phyloP scores from a whole-genome alignment of 768 basidiomycete species.

The Gloeopeniophorella convolvens region DNA sequence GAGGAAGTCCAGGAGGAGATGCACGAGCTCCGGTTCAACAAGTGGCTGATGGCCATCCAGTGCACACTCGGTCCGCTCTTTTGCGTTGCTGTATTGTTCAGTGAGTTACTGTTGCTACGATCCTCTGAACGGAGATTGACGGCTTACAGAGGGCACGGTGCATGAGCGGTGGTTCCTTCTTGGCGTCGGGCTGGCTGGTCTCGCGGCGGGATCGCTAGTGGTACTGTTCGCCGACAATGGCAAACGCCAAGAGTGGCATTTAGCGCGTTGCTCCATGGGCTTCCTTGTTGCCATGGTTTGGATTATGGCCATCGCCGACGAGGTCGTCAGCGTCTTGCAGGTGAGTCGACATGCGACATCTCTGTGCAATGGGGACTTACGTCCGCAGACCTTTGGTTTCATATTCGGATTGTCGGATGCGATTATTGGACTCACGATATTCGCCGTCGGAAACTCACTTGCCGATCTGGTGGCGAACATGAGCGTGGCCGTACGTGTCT shows the following conservation, averaged over 20 bases:
- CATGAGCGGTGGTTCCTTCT: constrained; percentile 47
- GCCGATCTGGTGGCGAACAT: constrained; percentile 97
- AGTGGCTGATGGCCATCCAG: constrained; percentile 82
- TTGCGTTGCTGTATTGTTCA: constrained; percentile 66
- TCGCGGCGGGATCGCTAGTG: constrained; percentile 48
- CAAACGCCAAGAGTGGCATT: constrained; percentile 45
- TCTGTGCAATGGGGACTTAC: not conserved
- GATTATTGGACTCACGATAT: constrained; percentile 94
- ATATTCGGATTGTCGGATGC: constrained; percentile 96
- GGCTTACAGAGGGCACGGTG: constrained; percentile 37
- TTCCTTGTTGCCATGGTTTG: constrained; percentile 89
- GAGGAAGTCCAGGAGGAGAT: constrained; percentile 66
- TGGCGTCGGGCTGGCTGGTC: constrained; percentile 48
- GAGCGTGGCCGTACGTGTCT: constrained; percentile 71
- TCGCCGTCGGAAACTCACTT: constrained; percentile 92
- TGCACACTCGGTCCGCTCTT: constrained; percentile 80
- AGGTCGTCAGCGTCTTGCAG: constrained; percentile 86
- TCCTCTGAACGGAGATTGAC: not conserved
- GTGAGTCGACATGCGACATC: constrained; percentile 33
- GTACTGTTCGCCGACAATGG: constrained; percentile 55
- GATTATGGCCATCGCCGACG: constrained; percentile 98
- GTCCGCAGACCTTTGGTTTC: constrained; percentile 73
- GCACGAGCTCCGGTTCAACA: constrained; percentile 60
- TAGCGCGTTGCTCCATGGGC: constrained; percentile 82
- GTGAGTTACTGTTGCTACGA: constrained; percentile 39